phyloP scores from a whole-genome alignment of 202 grass and related monocot species.

The Schoenoplectus tabernaemontani region DNA sequence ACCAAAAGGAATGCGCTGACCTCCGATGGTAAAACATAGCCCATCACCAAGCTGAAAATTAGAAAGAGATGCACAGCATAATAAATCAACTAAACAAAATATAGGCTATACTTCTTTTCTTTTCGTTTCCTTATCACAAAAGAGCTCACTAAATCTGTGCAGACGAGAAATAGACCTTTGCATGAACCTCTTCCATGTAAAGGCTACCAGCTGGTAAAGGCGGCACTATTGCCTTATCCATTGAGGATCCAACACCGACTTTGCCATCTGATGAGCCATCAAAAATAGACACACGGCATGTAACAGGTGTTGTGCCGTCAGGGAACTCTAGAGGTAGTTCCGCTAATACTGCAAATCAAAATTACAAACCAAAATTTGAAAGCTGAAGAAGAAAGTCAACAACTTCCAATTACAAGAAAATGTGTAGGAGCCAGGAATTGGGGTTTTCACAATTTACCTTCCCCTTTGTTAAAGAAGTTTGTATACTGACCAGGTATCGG shows the following conservation, averaged over 20 bases:
- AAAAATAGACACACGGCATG: constrained; percentile 85
- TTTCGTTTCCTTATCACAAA: background rate
- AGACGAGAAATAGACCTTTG: constrained; percentile 42
- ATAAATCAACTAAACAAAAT: constrained; percentile 19
- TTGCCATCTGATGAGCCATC: constrained; percentile 80
- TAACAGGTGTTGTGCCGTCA: constrained; percentile 92
- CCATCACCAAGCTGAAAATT: constrained; percentile 84
- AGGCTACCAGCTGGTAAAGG: constrained; percentile 65
- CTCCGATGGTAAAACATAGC: constrained; percentile 83
- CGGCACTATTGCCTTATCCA: constrained; percentile 77
- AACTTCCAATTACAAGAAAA: background rate
- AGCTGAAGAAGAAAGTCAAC: constrained; percentile 13
- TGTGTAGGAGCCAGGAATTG: constrained; percentile 4
- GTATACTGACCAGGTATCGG: constrained; percentile 85
- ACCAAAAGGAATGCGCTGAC: constrained; percentile 85
- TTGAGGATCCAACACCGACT: constrained; percentile 79
- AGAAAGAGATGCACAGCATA: constrained; percentile 1
- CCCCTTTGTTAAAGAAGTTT: constrained; percentile 67
- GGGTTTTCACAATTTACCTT: constrained; percentile 44
- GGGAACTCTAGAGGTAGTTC: constrained; percentile 90
- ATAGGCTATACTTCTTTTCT: constrained; percentile 6
- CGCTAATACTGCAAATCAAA: constrained; percentile 56
- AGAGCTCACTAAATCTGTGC: background rate
- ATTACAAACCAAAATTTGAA: constrained; percentile 20
- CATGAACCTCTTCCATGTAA: constrained; percentile 98